Base-by-base conservation (phyloP, 441 rosid genomes). In the Francoa sonchifolia region DNA sequence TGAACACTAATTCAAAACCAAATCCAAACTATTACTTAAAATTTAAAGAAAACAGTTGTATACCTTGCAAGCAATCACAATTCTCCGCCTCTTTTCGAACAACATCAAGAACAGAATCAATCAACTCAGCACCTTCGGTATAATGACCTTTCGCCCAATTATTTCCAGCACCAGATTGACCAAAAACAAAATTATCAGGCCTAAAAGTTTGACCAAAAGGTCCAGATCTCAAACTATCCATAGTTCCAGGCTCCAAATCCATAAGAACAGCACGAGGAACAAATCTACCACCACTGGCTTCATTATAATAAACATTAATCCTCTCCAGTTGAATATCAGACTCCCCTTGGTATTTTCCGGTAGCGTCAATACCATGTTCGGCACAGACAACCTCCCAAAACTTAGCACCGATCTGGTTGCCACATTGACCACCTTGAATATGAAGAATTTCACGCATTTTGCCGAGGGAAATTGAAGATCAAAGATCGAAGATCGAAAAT, bases 91-190 rank as follows among this genome's bases (percentile, higher is more conserved):
- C 61, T 39, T 56, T 81, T 18, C 93, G 58, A 1, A 81, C 93
- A n/a, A 81, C 84, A 33, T 81, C 87, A 1, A 81, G 82, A 5
- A 81, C 93, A 0, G 93, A 77, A 44, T 81, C 93, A 3, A 73
- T 73, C 27, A 69, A 32, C 58, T 73, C 79, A 0, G 79, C 79
- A 0, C 79, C 79, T 43, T 73, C 79, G 1, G 79, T 73, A 54
- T 73, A 73, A 42, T 73, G 79, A 0, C 79, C 79, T 30, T 72
- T 72, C n/a, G n/a, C n/a, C n/a, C n/a, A n/a, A n/a, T n/a, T n/a
- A n/a, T n/a, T n/a, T n/a, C n/a, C n/a, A n/a, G n/a, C n/a, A n/a
- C n/a, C n/a, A n/a, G n/a, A n/a, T n/a, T n/a, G n/a, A n/a, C n/a
- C n/a, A n/a, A n/a, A n/a, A n/a, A n/a, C n/a, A n/a, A n/a, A n/a